Percentiles rank a stretch among this genome's conserved stretches.
phyloP scores from a whole-genome alignment of 768 basidiomycete genomes.

The Calocybe cyanea region DNA sequence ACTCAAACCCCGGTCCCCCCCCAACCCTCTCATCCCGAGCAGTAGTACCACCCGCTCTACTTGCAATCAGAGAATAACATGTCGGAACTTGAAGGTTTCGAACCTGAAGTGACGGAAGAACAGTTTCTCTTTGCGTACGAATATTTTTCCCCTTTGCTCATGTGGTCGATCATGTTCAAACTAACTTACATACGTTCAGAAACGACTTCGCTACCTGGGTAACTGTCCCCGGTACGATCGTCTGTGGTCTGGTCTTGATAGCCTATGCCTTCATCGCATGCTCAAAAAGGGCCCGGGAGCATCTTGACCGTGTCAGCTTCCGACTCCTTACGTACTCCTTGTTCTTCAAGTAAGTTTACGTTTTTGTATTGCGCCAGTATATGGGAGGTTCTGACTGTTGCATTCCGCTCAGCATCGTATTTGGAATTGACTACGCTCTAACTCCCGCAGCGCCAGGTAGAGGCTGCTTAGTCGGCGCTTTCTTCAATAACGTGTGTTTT shows the following conservation, averaged over 20 bases:
- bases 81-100: too few species aligned
- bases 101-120: too few species aligned
- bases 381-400: background rate
- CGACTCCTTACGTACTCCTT: constrained; percentile 8
- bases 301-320: constrained; percentile 14
- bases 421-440: constrained; percentile 17
- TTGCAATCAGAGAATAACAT: too few species aligned
- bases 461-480: constrained; percentile 18
- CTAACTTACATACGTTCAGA: too few species aligned
- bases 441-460: constrained; percentile 11
- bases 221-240: constrained; percentile 10
- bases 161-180: too few species aligned
- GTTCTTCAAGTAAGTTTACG: constrained; percentile 8
- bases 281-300: background rate
- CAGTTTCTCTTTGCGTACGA: too few species aligned
- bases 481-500: constrained; percentile 17
- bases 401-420: constrained; percentile 14
- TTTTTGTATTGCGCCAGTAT: background rate
- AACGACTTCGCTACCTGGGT: too few species aligned
- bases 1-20: too few species aligned
- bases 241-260: constrained; percentile 7
- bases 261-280: constrained; percentile 7
- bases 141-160: too few species aligned
- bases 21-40: too few species aligned
- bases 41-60: too few species aligned